Conservation (phyloP, 2,329 filamentous ascomycete genomes). For the Colletotrichum tabaci region DNA sequence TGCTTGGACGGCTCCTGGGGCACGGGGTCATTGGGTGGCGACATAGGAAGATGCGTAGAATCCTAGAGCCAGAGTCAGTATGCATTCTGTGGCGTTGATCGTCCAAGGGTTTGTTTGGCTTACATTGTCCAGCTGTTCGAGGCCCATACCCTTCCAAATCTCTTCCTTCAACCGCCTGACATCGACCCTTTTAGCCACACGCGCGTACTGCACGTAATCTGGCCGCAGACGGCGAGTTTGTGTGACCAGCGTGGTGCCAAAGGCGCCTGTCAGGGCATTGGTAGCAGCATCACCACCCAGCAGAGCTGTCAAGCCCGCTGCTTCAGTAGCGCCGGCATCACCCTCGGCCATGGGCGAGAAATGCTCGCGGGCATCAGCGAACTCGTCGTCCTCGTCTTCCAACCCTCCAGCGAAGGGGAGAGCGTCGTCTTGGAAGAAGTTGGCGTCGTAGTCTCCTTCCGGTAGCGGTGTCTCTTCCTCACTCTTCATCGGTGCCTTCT, state of each 20-base stretch:
- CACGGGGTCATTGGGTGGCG: constrained; percentile 52
- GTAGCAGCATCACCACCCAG: constrained; percentile 66
- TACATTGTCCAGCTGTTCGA: constrained; percentile 65
- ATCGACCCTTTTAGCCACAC: constrained; percentile 80
- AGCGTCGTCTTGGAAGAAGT: constrained; percentile 95
- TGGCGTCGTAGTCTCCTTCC: constrained; percentile 91
- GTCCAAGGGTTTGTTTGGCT: constrained; percentile 45
- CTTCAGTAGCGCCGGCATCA: constrained; percentile 62
- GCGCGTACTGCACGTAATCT: constrained; percentile 80
- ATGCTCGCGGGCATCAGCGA: constrained; percentile 85
- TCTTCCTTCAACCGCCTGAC: constrained; percentile 79
- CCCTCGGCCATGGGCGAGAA: constrained; percentile 77
- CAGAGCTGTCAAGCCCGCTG: constrained; percentile 64
- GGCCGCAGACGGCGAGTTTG: constrained; percentile 74
- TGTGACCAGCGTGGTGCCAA: constrained; percentile 78
- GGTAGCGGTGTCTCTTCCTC: constrained; percentile 71
- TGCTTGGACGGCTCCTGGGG: constrained; percentile 57
- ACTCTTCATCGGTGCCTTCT: constrained; percentile 66
- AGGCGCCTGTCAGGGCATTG: constrained; percentile 62
- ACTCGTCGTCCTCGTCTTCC: constrained; percentile 77
- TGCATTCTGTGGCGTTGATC: not conserved
- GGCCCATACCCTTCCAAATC: constrained; percentile 76
- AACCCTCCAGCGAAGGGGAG: constrained; percentile 76
- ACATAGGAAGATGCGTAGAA: constrained; percentile 44
- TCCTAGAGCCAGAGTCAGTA: constrained; percentile 29